Percentiles rank a stretch among this genome's conserved stretches.
Conservation (phyloP, 176 grass and related monocot genomes). For the Hsuehochloa calcarea region DNA sequence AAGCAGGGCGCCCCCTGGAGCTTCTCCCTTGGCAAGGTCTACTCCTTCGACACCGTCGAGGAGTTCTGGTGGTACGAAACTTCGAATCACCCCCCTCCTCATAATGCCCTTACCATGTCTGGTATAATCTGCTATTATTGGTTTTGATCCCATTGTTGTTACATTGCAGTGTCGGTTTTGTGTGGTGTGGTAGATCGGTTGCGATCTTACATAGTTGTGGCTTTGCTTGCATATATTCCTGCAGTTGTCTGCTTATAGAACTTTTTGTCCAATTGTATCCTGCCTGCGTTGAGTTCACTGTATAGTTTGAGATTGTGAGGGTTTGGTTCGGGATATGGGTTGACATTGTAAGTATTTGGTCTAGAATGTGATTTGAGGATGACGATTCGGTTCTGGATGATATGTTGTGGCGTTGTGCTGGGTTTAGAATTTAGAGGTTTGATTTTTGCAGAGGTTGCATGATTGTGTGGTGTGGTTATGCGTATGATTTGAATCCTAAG, state of each 20-base stretch:
- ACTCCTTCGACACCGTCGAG: conserved; percentile 90
- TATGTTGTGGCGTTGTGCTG: not conserved
- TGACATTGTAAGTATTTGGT: not conserved
- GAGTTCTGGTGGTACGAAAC: conserved; percentile 75
- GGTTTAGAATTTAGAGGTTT: not conserved
- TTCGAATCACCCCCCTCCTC: not conserved
- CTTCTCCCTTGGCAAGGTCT: conserved; percentile 65
- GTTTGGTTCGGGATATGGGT: not conserved
- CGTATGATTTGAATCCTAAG: not conserved
- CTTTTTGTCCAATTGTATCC: not conserved
- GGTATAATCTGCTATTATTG: not conserved
- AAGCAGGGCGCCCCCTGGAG: conserved; percentile 88
- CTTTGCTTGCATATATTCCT: not conserved
- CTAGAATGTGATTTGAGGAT: not conserved
- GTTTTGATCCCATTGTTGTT: conserved; percentile 10
- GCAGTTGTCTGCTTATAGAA: not conserved
- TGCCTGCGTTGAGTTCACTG: not conserved
- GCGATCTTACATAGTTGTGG: not conserved
- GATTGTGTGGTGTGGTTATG: not conserved
- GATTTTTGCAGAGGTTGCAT: not conserved
- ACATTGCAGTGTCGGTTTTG: not conserved
- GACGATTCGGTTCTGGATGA: not conserved
- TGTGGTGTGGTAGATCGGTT: not conserved
- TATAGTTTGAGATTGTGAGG: not conserved
- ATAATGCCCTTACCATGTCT: not conserved